A percentile compares a stretch with the other conserved stretches of the same genome.
Conservation (phyloP, 495 filamentous ascomycete species). For the Choiromyces venosus region DNA sequence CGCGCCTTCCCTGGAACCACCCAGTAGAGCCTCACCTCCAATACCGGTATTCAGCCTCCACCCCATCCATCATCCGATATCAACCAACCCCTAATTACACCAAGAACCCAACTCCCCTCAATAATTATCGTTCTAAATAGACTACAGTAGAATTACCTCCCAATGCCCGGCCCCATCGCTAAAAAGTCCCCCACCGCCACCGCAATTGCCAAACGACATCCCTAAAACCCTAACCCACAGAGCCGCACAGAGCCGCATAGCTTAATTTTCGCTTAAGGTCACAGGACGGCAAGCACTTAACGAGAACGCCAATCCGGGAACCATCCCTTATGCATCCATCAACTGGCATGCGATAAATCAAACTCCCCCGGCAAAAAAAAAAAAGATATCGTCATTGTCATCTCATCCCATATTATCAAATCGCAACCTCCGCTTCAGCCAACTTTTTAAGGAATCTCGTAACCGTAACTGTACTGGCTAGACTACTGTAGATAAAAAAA, state of each 20-base stretch:
- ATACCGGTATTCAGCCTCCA: background rate
- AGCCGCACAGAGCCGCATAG: background rate
- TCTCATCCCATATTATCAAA: background rate
- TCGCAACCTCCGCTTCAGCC: background rate
- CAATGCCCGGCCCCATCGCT: too few species aligned
- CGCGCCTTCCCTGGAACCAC: background rate
- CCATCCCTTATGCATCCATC: background rate
- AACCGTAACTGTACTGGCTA: background rate
- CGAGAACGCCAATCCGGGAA: background rate
- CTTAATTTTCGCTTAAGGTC: background rate
- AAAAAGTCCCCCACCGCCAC: background rate
- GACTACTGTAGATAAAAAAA: too few species aligned
- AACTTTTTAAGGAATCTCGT: background rate
- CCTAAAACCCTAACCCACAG: background rate
- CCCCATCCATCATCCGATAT: background rate
- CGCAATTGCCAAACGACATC: background rate
- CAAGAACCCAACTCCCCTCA: background rate
- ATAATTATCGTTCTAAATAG: too few species aligned
- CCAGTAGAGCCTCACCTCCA: background rate
- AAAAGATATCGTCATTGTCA: background rate
- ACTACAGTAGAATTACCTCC: too few species aligned
- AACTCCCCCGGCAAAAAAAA: background rate
- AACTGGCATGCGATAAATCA: background rate
- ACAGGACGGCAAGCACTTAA: too few species aligned
- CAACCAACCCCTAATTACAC: background rate